Evolutionary conservation across 2,329 filamentous ascomycete species (phyloP), one percentile per base, ranked within the genome.

Genomic region (Paecilomyces formosus): DNA sequence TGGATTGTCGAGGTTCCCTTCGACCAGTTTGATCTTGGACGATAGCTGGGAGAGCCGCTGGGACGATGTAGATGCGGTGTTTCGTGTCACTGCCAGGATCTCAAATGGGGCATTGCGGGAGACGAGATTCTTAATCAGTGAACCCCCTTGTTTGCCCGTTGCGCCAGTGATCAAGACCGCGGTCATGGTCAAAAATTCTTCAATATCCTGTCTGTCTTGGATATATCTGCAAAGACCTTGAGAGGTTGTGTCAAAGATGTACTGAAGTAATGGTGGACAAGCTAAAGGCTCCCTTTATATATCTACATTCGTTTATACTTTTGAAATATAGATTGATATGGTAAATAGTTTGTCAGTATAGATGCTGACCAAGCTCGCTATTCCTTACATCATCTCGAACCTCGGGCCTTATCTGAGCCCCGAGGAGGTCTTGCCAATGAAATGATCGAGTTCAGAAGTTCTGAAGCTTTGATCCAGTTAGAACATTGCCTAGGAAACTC

Each of bases 41-140:
- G 79, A 78, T 58, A 78, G 73, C 9, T 72, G 59, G 1, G 71
- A 65, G 2, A 86, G 78, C 15, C 72, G 74, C 65, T 83, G 75
- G 0, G 85, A 82, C 1, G 77, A 77, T 0, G 71, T 54, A 0
- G 82, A 85, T n/a, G 71, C 67, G 0, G 78, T 64, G 64, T 87
- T 78, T 60, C 85, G 82, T 2, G 85, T 87, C 22, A 88, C 75
- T 6, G 85, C 86, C 15, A 85, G 76, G 56, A 88, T 82, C 12
- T 79, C 75, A 60, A 80, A 78, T 2, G 64, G 58, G 1, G 65
- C 66, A 26, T 69, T 64, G 21, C 65, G 55, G 13, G 56, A 52
- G 28, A 74, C 56, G 18, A 76, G 67, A 22, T 65, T 66, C 6
- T 67, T 58, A 30, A 78, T 67, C 2, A 76, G 61, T 2, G 71